Percentiles rank a stretch among this genome's conserved stretches.
These are phyloP conservation scores for Aspergillus nanangensis DNA, from an alignment of 495 filamentous ascomycete genomes.

Conservation along the genomic window DNA sequence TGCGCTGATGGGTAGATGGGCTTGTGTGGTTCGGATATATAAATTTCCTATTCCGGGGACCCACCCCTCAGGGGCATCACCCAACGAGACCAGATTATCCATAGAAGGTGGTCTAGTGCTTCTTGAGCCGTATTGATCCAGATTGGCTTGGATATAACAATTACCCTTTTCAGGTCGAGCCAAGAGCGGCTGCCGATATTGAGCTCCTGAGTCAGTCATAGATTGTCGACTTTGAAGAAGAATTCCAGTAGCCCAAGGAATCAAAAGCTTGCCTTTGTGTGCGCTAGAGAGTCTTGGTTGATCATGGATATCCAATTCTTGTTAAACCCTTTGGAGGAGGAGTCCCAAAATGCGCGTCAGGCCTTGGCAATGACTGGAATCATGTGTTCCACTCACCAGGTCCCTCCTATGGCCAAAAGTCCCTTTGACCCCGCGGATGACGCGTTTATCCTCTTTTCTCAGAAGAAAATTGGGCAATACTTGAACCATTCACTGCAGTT, in stretches of 20 bases:
- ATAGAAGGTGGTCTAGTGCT: no score
- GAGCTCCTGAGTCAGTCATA: background rate
- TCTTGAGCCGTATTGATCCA: no score
- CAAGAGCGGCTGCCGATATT: background rate
- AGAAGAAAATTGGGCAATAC: background rate
- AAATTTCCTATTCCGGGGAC: no score
- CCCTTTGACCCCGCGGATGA: background rate
- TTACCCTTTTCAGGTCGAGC: background rate
- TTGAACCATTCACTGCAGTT: background rate
- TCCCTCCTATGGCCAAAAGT: background rate
- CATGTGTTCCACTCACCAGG: background rate
- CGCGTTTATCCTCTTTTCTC: background rate
- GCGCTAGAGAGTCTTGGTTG: background rate
- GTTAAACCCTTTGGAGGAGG: background rate
- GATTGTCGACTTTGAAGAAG: background rate
- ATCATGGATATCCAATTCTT: background rate
- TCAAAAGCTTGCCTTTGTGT: background rate
- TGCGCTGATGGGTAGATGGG: no score
- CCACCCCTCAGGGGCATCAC: no score
- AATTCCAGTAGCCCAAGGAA: background rate
- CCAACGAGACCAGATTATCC: no score
- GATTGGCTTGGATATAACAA: background rate
- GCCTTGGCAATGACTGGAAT: background rate
- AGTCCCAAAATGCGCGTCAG: background rate
- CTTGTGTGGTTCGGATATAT: no score